A percentile compares a stretch with the other conserved stretches of the same genome.
Conservation (phyloP, 495 filamentous ascomycete species). For the Xylaria bambusicola region DNA sequence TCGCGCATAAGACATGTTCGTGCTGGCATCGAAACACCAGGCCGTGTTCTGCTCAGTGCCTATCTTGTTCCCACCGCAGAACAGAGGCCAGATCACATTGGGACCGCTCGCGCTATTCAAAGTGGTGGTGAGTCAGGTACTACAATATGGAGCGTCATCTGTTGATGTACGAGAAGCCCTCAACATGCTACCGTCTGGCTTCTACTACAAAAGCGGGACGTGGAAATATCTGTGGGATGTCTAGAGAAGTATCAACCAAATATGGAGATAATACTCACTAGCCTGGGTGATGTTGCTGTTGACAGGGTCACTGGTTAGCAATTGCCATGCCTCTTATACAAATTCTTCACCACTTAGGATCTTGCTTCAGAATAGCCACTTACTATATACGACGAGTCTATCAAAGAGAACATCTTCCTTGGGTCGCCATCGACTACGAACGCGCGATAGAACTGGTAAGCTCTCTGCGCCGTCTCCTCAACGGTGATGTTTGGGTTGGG, state of each 20-base stretch:
- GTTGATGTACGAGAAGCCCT: background rate
- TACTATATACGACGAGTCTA: slow-evolving; percentile 43
- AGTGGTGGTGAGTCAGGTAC: background rate
- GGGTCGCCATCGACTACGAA: slow-evolving; percentile 51
- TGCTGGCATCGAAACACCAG: slow-evolving; percentile 49
- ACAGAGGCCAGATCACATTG: slow-evolving; percentile 43
- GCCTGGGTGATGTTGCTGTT: slow-evolving; percentile 48
- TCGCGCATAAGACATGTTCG: slow-evolving; percentile 50
- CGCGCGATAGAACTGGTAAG: slow-evolving; percentile 52
- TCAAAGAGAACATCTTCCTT: slow-evolving; percentile 49
- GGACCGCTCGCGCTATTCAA: slow-evolving; percentile 34
- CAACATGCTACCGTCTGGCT: too few relatives aligned
- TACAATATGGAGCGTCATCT: background rate
- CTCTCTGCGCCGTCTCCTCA: slow-evolving; percentile 47
- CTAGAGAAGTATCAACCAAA: too few relatives aligned
- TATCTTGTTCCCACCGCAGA: slow-evolving; percentile 45
- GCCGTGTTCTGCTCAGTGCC: slow-evolving; percentile 40
- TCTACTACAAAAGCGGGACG: too few relatives aligned
- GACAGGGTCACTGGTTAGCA: background rate
- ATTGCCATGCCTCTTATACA: background rate
- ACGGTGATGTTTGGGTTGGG: slow-evolving; percentile 41
- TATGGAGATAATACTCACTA: slow-evolving; percentile 22
- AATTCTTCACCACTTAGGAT: background rate
- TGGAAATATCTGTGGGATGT: too few relatives aligned
- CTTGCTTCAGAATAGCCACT: slow-evolving; percentile 11